phyloP scores from a whole-genome alignment of 2,329 filamentous ascomycete species.

The Scleromitrula shiraiana region DNA sequence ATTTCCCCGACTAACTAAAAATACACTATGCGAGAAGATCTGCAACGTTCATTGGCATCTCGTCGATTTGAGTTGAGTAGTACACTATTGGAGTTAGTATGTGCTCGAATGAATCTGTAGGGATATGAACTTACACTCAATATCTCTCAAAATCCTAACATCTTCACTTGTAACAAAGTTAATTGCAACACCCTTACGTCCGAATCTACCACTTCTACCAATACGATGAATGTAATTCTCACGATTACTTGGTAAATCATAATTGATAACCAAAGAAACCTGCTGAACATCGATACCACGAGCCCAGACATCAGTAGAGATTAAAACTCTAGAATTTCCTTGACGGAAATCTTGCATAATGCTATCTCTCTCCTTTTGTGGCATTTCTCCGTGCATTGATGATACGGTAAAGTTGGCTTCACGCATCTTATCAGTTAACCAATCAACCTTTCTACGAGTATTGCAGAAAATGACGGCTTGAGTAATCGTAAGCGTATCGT shows the following conservation, averaged over 20 bases:
- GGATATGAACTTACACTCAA: slow-evolving; percentile 62
- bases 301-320: slow-evolving; percentile 96
- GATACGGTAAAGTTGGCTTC: slow-evolving; percentile 98
- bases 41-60: slow-evolving; percentile 72
- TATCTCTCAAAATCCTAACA: slow-evolving; percentile 93
- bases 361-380: slow-evolving; percentile 93
- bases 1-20: background rate
- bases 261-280: slow-evolving; percentile 97
- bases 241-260: slow-evolving; percentile 94
- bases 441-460: slow-evolving; percentile 97
- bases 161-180: slow-evolving; percentile 99
- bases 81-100: slow-evolving; percentile 43
- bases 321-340: slow-evolving; percentile 90
- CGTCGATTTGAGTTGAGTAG: slow-evolving; percentile 71
- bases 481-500: slow-evolving; percentile 97
- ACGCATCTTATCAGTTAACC: slow-evolving; percentile 98
- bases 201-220: slow-evolving; percentile 89
- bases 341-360: slow-evolving; percentile 99
- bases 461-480: slow-evolving; percentile 99
- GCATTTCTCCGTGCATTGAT: slow-evolving; percentile 99
- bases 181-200: slow-evolving; percentile 97
- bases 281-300: slow-evolving; percentile 98
- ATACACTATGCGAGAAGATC: slow-evolving; percentile 27
- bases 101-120: background rate
- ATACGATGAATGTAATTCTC: slow-evolving; percentile 99